These are phyloP conservation scores for Hansfordia pulvinata DNA, from an alignment of 2,329 filamentous ascomycete species.

Conservation along the genomic window DNA sequence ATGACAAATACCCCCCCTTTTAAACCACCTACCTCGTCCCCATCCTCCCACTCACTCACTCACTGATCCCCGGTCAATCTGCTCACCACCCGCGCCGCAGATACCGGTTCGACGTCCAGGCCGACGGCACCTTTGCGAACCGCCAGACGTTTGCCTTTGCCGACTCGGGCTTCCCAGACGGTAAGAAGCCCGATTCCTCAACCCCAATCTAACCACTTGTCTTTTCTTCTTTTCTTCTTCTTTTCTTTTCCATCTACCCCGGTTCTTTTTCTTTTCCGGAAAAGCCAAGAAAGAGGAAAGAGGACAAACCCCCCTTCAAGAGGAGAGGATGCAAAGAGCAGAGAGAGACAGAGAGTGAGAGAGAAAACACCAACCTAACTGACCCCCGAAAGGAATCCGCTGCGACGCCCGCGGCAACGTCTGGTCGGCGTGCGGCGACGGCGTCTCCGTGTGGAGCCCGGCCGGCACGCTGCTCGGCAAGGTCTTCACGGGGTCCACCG, in stretches of 20 bases:
- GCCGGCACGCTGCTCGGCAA: constrained; percentile 38
- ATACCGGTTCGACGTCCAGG: constrained; percentile 29
- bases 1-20: no score
- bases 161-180: constrained; percentile 42
- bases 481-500: constrained; percentile 33
- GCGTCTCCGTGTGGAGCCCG: constrained; percentile 34
- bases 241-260: no score
- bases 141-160: constrained; percentile 42
- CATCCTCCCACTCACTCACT: constrained; percentile 1
- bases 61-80: background rate
- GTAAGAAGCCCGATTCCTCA: no score
- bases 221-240: background rate
- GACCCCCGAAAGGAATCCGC: constrained; percentile 40
- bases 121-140: constrained; percentile 31
- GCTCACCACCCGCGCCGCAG: constrained; percentile 15
- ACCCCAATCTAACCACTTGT: no score
- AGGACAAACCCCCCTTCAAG: no score
- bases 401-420: constrained; percentile 40
- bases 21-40: no score
- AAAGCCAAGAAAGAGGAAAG: no score
- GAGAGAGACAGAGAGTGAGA: no score
- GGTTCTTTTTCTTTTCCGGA: no score
- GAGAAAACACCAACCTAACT: no score
- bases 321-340: no score
- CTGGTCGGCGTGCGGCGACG: constrained; percentile 36